These are phyloP conservation scores for Geotrichum klebahnii DNA, from an alignment of 1,139 yeast genomes.

Conservation along the genomic window DNA sequence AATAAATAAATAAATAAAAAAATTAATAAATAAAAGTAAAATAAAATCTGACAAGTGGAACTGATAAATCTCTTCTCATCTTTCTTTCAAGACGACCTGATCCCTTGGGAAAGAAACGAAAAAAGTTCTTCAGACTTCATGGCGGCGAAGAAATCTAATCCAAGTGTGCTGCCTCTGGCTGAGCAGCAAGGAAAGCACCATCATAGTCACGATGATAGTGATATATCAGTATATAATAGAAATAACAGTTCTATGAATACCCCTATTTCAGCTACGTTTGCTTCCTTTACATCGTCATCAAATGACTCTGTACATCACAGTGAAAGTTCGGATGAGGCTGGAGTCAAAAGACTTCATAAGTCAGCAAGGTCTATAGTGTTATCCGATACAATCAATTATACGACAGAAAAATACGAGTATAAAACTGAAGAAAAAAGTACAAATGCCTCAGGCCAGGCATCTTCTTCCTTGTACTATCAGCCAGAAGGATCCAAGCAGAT, in stretches of 20 bases:
- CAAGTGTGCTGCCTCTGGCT: neutral
- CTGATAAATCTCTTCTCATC: too few species aligned
- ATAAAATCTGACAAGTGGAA: too few species aligned
- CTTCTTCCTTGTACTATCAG: neutral
- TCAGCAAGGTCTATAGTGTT: neutral
- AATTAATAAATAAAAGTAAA: too few species aligned
- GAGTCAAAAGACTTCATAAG: neutral
- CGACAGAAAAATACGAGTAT: neutral
- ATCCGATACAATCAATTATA: neutral
- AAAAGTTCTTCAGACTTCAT: neutral
- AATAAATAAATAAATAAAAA: too few species aligned
- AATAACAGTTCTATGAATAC: neutral
- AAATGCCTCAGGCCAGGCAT: too few species aligned
- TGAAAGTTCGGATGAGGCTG: neutral
- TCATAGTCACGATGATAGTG: neutral
- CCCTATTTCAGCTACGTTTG: neutral
- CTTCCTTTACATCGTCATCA: neutral
- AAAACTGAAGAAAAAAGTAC: neutral
- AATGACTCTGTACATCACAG: neutral
- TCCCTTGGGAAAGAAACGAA: neutral
- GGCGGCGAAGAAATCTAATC: neutral
- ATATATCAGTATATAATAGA: neutral
- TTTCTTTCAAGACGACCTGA: too few species aligned
- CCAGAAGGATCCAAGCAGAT: too few species aligned
- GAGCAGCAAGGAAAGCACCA: neutral